Conservation (phyloP, 208 protist genomes). For the Wallacemonas collosoma region DNA sequence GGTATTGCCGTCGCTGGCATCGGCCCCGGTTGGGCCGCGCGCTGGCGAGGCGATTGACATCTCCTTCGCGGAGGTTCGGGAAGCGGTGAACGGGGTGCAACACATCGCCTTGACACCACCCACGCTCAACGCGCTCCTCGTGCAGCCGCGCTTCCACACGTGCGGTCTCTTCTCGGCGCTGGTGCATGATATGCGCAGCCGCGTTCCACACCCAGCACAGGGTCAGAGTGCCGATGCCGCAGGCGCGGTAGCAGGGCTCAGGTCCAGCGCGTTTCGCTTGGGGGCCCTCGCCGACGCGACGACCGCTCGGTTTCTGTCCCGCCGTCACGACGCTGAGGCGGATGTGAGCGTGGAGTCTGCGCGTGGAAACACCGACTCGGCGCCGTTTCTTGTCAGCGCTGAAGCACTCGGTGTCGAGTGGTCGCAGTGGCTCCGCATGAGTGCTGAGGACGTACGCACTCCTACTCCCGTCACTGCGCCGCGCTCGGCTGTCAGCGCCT, state of each 20-base stretch:
- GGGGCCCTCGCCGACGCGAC: constrained; percentile 1
- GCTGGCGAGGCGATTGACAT: background rate
- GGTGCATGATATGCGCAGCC: background rate
- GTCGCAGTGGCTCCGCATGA: background rate
- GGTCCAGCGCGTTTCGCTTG: background rate
- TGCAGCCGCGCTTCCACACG: constrained; percentile 1
- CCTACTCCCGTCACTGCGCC: too few relatives aligned
- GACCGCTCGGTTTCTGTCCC: constrained; percentile 1
- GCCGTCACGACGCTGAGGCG: background rate
- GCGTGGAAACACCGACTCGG: background rate
- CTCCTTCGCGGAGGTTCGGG: background rate
- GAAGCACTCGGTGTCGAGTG: constrained; percentile 6
- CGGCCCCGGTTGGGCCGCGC: background rate
- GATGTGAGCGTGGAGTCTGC: background rate
- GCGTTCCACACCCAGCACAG: background rate
- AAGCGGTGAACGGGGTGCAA: constrained; percentile 1
- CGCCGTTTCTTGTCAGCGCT: background rate
- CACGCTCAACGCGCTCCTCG: constrained; percentile 2
- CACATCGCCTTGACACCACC: background rate
- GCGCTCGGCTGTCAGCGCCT: too few relatives aligned
- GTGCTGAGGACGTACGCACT: too few relatives aligned
- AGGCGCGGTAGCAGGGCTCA: background rate
- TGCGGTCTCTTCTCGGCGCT: background rate
- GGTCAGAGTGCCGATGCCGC: background rate
- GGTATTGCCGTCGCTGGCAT: background rate